Conservation (phyloP, 805 yeast genomes). For the Ogataea nakhonphanomensis region DNA sequence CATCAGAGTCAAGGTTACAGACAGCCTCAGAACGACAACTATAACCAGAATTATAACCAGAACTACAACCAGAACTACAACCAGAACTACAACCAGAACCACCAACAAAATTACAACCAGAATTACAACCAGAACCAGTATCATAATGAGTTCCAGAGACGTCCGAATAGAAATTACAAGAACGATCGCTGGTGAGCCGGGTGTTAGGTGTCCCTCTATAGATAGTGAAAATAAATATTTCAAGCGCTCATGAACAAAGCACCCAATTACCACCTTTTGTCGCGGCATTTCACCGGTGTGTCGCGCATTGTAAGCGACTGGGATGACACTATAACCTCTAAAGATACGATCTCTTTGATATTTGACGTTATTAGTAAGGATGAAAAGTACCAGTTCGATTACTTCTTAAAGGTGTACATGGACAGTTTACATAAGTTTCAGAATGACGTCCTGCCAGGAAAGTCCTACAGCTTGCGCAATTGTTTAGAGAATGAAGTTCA, state of each 20-base stretch:
- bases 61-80: constrained; percentile 1
- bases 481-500: constrained; percentile 39
- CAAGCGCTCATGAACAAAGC: constrained; percentile 16
- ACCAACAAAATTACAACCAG: constrained; percentile 9
- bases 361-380: constrained; percentile 44
- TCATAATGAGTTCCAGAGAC: constrained; percentile 9
- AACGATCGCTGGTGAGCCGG: constrained; percentile 1
- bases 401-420: constrained; percentile 44
- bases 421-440: constrained; percentile 34
- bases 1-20: constrained; percentile 9
- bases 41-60: constrained; percentile 10
- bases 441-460: constrained; percentile 14
- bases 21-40: constrained; percentile 8
- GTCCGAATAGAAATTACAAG: constrained; percentile 4
- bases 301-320: constrained; percentile 48
- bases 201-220: background rate
- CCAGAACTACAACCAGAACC: constrained; percentile 4
- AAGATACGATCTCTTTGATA: constrained; percentile 53
- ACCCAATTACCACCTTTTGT: constrained; percentile 14
- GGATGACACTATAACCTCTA: constrained; percentile 61
- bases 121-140: constrained; percentile 5
- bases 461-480: constrained; percentile 30
- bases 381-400: constrained; percentile 37
- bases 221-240: background rate
- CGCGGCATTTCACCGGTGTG: constrained; percentile 12